phyloP scores from a whole-genome alignment of 441 rosid genomes.

The Populus trichocarpa region DNA sequence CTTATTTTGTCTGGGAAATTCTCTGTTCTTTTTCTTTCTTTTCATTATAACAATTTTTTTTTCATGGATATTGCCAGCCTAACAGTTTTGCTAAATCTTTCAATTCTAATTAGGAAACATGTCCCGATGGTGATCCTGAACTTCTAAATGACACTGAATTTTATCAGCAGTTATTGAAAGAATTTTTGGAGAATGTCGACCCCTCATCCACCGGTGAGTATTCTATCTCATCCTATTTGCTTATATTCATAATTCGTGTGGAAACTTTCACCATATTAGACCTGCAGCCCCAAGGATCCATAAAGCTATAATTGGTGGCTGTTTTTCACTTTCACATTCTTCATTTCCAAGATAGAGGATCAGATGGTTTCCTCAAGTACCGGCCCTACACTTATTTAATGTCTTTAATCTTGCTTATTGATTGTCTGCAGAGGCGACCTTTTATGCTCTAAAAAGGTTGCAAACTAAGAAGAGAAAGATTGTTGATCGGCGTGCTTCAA shows the following conservation, averaged over 20 bases:
- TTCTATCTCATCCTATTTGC: background rate
- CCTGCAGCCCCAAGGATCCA: background rate
- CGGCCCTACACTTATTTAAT: background rate
- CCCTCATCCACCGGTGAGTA: slow-evolving; percentile 62
- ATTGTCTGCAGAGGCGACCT: slow-evolving; percentile 54
- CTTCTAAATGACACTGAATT: slow-evolving; percentile 86
- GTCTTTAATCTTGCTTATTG: slow-evolving; percentile 1
- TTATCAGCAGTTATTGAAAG: slow-evolving; percentile 78
- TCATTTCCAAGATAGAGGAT: background rate
- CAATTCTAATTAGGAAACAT: slow-evolving; percentile 41
- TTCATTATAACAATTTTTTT: background rate
- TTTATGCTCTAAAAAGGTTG: slow-evolving; percentile 65
- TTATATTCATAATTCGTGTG: background rate
- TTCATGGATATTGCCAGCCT: background rate
- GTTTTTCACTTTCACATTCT: background rate
- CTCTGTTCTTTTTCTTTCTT: background rate
- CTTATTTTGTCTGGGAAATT: background rate
- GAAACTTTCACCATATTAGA: background rate
- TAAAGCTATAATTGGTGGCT: background rate
- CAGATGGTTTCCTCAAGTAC: background rate
- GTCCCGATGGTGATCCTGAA: slow-evolving; percentile 73
- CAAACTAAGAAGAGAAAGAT: slow-evolving; percentile 83
- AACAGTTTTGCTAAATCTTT: background rate
- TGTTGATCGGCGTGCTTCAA: slow-evolving; percentile 90
- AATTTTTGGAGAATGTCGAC: slow-evolving; percentile 77